Base-by-base conservation (phyloP, 768 basidiomycete genomes). In the Coprinopsis strossmayeri region DNA sequence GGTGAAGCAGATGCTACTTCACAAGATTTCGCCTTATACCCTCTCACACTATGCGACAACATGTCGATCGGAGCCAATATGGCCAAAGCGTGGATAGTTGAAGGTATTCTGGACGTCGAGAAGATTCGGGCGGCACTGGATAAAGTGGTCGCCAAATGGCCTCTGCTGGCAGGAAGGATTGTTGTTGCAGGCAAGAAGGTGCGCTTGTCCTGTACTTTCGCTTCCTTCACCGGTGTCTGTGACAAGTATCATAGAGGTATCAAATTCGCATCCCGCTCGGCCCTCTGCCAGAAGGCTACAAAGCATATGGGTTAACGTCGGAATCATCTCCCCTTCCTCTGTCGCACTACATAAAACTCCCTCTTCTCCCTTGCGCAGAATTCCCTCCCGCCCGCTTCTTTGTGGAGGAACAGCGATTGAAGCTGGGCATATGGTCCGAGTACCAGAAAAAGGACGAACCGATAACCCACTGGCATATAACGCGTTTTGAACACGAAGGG, bases 381-480 rank as follows among this genome's bases (percentile, higher is more conserved):
- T 61, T 67, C 13, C 70, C 69, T 26, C 60, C 59, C n/a, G 55
- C 69, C 13, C 62, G 70, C 45, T 54, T 65, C 1, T 62, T 64
- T 2, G 71, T 69, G 0, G 69, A 69, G 1, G 61, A 64, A 5
- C 60, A 63, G 18, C 40, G 40, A 5, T 9, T 21, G 10, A 24
- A 20, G 17, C 24, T 42, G 15, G 23, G 15, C 18, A 23, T 9
- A 7, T 24, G 20, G 5, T 21, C 4, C 5, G 69, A 66, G 44
- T 45, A 60, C 5, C 46, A 49, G 20, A 71, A 67, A 67, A 66
- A 67, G 44, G 52, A 59, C 5, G 54, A 39, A 5, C 71, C 71
- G 9, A 53, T 73, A 37, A 71, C 69, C 10, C 70, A 65, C 53
- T 73, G 70, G 70, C 70, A 73, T 32, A 32, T 74, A n/a, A 66